These are phyloP conservation scores for Zychaea mexicana DNA, from an alignment of 371 early-diverging fungal genomes.

Conservation along the genomic window DNA sequence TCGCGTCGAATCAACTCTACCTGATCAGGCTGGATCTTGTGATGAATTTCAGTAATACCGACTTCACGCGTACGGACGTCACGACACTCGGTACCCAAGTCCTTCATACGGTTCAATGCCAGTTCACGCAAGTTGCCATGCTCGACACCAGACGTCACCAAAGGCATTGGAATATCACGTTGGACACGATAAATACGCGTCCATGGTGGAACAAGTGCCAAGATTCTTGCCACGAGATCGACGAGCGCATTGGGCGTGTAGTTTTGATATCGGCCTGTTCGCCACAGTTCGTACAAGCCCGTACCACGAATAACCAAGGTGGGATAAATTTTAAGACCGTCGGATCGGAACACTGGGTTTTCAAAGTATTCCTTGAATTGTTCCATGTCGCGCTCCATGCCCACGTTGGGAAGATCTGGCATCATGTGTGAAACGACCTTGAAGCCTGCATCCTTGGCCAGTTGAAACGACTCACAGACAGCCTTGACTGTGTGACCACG, in stretches of 20 bases:
- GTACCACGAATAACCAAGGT: conserved; percentile 99
- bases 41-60: conserved; percentile 99
- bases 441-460: conserved; percentile 99
- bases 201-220: conserved; percentile 99
- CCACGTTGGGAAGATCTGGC: conserved; percentile 99
- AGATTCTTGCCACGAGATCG: conserved; percentile 96
- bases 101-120: conserved; percentile 97
- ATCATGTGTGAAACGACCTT: conserved; percentile 99
- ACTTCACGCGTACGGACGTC: conserved; percentile 99
- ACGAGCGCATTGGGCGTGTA: conserved; percentile 99
- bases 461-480: conserved; percentile 96
- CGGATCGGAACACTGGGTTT: conserved; percentile 98
- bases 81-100: conserved; percentile 96
- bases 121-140: conserved; percentile 99
- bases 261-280: conserved; percentile 97
- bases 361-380: conserved; percentile 99
- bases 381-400: conserved; percentile 99
- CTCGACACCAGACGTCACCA: conserved; percentile 99
- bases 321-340: conserved; percentile 99
- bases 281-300: conserved; percentile 99
- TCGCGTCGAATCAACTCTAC: conserved; percentile 98
- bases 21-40: conserved; percentile 93
- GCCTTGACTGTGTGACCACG: conserved; percentile 99
- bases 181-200: conserved; percentile 99
- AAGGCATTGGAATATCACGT: conserved; percentile 99